Conservation (phyloP, 768 basidiomycete genomes). For the Leccinum subgranulosum region DNA sequence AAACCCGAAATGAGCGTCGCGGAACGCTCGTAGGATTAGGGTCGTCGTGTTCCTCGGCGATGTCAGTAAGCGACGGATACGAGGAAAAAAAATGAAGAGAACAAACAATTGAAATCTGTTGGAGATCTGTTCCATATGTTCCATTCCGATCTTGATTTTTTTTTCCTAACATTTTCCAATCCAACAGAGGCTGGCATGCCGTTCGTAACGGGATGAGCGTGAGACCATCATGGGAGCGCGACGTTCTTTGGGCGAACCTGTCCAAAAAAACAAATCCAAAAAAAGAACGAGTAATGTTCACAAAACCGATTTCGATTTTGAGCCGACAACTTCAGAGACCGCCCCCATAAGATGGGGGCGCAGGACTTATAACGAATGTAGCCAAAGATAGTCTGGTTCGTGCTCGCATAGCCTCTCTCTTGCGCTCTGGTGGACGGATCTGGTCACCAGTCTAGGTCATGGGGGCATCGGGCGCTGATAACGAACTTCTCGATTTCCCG, state of each 20-base stretch:
- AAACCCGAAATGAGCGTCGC: slow-evolving; percentile 20
- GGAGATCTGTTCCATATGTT: slow-evolving; percentile 1
- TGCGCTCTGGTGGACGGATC: neutral
- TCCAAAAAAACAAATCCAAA: neutral
- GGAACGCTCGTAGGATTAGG: slow-evolving; percentile 17
- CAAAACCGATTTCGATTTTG: neutral
- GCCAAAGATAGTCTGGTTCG: neutral
- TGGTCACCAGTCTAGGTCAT: neutral
- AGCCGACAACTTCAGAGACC: neutral
- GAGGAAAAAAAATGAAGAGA: slow-evolving; percentile 1
- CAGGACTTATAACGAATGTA: neutral
- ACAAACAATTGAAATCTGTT: neutral
- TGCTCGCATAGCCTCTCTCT: slow-evolving; percentile 5
- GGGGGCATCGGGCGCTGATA: neutral
- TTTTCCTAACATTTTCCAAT: neutral
- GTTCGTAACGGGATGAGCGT: slow-evolving; percentile 11
- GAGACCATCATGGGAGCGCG: slow-evolving; percentile 6
- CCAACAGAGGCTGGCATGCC: neutral
- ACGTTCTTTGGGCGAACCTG: neutral
- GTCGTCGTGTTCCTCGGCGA: slow-evolving; percentile 2
- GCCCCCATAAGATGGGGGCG: neutral
- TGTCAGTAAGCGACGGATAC: slow-evolving; percentile 4
- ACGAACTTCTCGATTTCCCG: neutral
- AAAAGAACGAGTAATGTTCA: neutral
- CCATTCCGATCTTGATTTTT: slow-evolving; percentile 4